Evolutionary conservation across 1,284 basidiomycete species (phyloP), one percentile per base, ranked within the genome.

Genomic region (Austroboletus niveus): DNA sequence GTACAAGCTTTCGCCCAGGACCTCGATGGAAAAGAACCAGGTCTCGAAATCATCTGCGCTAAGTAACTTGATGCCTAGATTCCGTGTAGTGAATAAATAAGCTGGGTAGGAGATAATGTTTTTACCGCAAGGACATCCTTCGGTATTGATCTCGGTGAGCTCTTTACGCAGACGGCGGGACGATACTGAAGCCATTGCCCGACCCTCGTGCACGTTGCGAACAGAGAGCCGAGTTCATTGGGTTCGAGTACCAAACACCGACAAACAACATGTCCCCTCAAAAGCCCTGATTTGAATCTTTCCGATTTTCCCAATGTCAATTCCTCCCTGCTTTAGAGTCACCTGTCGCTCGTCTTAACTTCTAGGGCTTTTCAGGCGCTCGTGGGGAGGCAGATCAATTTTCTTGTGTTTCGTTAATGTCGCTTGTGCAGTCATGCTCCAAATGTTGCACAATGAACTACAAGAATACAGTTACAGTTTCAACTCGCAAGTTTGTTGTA

Each of bases 1-100:
- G 72, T 89, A 92, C 53, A 86, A 62, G 40, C 83, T 87, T 52
- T 91, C 84, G 30, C 89, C 89, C 73, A 89, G 80, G 44, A 91
- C 85, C 67, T 92, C 84, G 60, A 91, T 81, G 6, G 82, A 77
- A 62, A 91, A 81, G 57, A 75, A 69, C 89, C 89, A 91, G 40
- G 76, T 84, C 60, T 79, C 71, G 60, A 89, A 86, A 70, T 90
- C 80, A 53, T 90, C 85, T 7, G 87, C 86, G 52, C 78, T 77
- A 40, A 89, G 61, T 20, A 92, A 75, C 45, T 70, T 77, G 58
- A 92, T 89, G 36, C 89, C 89, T 89, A 59, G 0, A 27, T 35
- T 31, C 31, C 39, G 22, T 1, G 11, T 6, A 4, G 48, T 63
- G 32, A 59, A 42, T 43, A 30, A 17, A 49, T 20, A 55, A 15